Evolutionary conservation across 352 stramenopile species (phyloP).

Genomic region (Phytophthora cactorum): DNA sequence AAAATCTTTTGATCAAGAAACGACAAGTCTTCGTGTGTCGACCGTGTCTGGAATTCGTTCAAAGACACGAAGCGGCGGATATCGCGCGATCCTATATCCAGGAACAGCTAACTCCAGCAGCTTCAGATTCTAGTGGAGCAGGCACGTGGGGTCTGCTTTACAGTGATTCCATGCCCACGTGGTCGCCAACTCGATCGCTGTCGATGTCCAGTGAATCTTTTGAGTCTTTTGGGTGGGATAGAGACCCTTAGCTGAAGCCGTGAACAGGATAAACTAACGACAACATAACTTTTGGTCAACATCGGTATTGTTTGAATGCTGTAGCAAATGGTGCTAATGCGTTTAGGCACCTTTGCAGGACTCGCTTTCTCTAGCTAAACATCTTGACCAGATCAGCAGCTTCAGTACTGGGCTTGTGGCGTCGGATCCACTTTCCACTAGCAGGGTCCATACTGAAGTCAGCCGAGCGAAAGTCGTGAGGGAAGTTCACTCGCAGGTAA

Average conservation of each 20-base stretch:
- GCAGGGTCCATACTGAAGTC: conserved; percentile 55
- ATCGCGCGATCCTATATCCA: conserved; percentile 20
- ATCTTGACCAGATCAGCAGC: conserved; percentile 23
- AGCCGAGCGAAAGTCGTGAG: conserved; percentile 65
- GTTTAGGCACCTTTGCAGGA: no score
- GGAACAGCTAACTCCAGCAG: conserved; percentile 30
- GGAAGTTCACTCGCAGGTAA: conserved; percentile 55
- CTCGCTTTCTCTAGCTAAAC: conserved; percentile 14
- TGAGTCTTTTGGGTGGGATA: conserved; percentile 29
- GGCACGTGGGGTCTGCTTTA: conserved; percentile 33
- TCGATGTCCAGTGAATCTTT: conserved; percentile 38
- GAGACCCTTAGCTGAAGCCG: conserved; percentile 1
- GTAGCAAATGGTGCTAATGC: background rate
- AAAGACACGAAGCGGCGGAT: conserved; percentile 26
- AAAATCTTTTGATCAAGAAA: conserved; percentile 25
- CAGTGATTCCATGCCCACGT: conserved; percentile 27
- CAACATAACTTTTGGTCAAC: conserved; percentile 13
- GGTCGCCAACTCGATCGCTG: conserved; percentile 33
- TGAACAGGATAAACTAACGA: conserved; percentile 5
- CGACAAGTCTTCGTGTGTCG: conserved; percentile 27
- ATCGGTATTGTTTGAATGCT: conserved; percentile 2
- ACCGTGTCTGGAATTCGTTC: conserved; percentile 35
- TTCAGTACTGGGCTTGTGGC: conserved; percentile 25
- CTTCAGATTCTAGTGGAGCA: conserved; percentile 24
- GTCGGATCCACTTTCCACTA: conserved; percentile 53